These are phyloP conservation scores for Hortiboletus campestris DNA, from an alignment of 768 basidiomycete genomes.

Conservation along the genomic window DNA sequence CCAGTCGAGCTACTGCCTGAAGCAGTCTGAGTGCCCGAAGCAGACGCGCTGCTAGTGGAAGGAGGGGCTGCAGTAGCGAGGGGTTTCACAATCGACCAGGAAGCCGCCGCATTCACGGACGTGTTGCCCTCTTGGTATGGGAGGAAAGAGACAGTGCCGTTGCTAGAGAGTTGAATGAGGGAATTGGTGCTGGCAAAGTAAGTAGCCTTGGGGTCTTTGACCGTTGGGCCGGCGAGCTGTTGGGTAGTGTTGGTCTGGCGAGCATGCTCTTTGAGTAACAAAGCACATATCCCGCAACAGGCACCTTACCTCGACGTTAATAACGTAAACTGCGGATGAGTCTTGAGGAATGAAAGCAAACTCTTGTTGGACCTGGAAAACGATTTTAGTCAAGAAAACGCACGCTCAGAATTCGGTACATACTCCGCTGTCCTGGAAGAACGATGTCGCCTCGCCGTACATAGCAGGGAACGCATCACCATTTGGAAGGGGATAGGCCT, in stretches of 20 bases:
- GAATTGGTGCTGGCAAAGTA: constrained; percentile 63
- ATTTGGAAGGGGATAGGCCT: constrained; percentile 48
- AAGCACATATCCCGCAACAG: background rate
- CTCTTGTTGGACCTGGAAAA: constrained; percentile 59
- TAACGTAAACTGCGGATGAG: constrained; percentile 66
- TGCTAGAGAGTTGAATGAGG: constrained; percentile 66
- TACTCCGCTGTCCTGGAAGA: constrained; percentile 59
- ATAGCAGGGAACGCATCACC: constrained; percentile 61
- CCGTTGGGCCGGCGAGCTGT: constrained; percentile 54
- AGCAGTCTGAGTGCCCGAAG: constrained; percentile 19
- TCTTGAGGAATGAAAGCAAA: constrained; percentile 80
- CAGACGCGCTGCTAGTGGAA: constrained; percentile 18
- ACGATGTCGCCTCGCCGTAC: constrained; percentile 66
- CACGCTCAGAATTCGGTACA: constrained; percentile 15
- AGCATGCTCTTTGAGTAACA: constrained; percentile 6
- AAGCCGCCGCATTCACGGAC: constrained; percentile 41
- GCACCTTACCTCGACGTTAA: constrained; percentile 59
- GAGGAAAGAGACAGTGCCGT: constrained; percentile 59
- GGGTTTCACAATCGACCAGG: constrained; percentile 47
- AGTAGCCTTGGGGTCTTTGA: constrained; percentile 55
- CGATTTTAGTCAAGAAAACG: background rate
- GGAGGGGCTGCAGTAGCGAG: constrained; percentile 47
- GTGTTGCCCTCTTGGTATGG: constrained; percentile 50
- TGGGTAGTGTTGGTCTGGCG: constrained; percentile 62
- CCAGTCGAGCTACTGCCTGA: constrained; percentile 15